Conservation (phyloP, 2,329 filamentous ascomycete species). For the Didymella arachidicola region DNA sequence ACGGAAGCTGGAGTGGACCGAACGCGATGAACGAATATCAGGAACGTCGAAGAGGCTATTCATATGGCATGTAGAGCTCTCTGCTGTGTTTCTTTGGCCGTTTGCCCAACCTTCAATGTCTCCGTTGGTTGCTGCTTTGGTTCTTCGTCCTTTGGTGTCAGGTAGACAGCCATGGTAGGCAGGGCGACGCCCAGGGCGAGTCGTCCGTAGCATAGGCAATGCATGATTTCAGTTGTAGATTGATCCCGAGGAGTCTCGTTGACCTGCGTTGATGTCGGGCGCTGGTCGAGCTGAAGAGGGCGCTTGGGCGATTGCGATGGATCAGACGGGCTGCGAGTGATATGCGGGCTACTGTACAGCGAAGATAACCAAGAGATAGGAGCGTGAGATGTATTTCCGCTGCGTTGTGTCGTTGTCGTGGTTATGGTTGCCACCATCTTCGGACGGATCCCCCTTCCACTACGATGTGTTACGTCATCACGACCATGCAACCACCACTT, state of each 20-base stretch:
- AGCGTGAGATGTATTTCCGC: background rate
- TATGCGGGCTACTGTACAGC: too few species aligned
- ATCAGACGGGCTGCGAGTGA: too few species aligned
- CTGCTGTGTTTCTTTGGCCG: background rate
- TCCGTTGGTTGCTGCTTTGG: background rate
- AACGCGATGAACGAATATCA: background rate
- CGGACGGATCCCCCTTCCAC: background rate
- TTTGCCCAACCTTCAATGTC: background rate
- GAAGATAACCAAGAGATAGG: too few species aligned
- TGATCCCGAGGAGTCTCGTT: background rate
- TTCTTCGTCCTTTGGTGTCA: constrained; percentile 11
- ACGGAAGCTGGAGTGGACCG: background rate
- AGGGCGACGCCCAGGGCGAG: constrained; percentile 15
- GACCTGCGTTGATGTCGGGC: background rate
- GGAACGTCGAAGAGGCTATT: background rate
- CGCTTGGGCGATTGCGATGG: too few species aligned
- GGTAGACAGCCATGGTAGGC: constrained; percentile 11
- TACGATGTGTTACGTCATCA: constrained; percentile 15
- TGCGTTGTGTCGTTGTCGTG: background rate
- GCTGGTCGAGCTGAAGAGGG: too few species aligned
- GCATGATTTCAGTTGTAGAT: background rate
- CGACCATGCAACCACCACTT: background rate
- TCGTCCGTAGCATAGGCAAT: constrained; percentile 15
- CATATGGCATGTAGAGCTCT: background rate
- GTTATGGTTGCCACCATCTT: constrained; percentile 7